Evolutionary conservation across 805 yeast species (phyloP).

Genomic region (Tetrapisispora iriomotensis): DNA sequence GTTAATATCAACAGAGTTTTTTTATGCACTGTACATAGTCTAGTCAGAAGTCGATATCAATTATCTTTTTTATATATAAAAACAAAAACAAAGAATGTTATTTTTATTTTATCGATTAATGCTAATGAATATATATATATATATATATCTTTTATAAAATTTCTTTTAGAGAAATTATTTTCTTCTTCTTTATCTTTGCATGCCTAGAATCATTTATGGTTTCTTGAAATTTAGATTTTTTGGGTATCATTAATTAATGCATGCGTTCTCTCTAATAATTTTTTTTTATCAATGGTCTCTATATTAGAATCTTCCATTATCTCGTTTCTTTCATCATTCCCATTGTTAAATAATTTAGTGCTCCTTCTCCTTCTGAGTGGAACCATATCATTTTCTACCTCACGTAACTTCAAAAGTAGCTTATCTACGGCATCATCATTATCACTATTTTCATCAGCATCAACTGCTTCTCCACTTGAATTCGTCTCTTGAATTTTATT

Average conservation of each 20-base stretch:
- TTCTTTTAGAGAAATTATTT: not conserved
- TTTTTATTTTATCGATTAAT: not conserved
- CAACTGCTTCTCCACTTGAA: not conserved
- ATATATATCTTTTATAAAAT: not conserved
- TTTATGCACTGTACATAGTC: too few relatives aligned
- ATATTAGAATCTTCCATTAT: not conserved
- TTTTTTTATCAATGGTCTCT: conserved; percentile 1
- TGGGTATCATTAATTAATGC: conserved; percentile 23
- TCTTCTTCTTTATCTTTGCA: too few relatives aligned
- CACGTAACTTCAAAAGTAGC: conserved; percentile 20
- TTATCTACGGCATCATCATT: conserved; percentile 19
- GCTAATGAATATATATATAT: conserved; percentile 1
- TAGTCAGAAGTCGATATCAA: too few relatives aligned
- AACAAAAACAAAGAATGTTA: not conserved
- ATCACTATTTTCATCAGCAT: conserved; percentile 5
- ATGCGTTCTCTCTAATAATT: conserved; percentile 21
- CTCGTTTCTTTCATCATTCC: not conserved
- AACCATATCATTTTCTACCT: conserved; percentile 12
- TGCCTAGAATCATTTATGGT: too few relatives aligned
- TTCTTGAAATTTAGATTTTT: too few relatives aligned
- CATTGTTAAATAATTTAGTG: conserved; percentile 4
- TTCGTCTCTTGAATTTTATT: conserved; percentile 2
- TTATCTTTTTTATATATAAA: too few relatives aligned
- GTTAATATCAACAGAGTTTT: too few relatives aligned
- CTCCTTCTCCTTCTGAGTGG: conserved; percentile 16